Base-by-base conservation (phyloP, 2,329 filamentous ascomycete species). In the Fusarium veterinarium region DNA sequence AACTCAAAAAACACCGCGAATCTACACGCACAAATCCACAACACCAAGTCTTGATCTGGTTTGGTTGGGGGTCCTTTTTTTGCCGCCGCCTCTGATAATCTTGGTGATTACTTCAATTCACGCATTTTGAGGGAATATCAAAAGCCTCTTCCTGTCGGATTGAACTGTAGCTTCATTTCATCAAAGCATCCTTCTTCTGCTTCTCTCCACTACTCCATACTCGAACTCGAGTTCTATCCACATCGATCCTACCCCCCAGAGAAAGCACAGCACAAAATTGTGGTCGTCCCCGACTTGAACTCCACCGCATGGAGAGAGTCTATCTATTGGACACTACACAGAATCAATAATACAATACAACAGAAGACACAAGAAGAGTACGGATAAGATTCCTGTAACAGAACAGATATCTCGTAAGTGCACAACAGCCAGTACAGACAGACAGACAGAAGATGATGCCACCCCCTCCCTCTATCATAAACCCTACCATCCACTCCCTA, bases 401-500 rank as follows among this genome's bases (percentile, higher is more conserved):
- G 40, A 53, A 56, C 58, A 48, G 41, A 31, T 33, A 35, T 49
- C 55, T 64, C 44, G 65, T 68, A 68, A 68, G 65, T 68, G 65
- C 65, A 65, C 64, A 57, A 30, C 63, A 48, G 30, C n/a, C 31
- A 25, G 23, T 25, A 25, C 23, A 25, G 23, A 25, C 23, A 25
- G 23, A 25, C 23, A 20, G 35, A 30, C 59, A 55, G 49, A 71
- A 53, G 58, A 73, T 68, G 70, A 70, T 73, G 65, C 60, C 69
- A 72, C 65, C 23, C 46, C 49, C 33, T 40, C 69, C 56, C 55
- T 61, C 57, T 41, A 40, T 28, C 35, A n/a, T 41, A 17, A 62
- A 63, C 58, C 44, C 44, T 68, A 67, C 65, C 65, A 65, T 68
- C 61, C 64, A 64, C 63, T 68, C 53, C 65, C 62, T 59, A 30